Base-by-base conservation (phyloP, 768 basidiomycete genomes). In the Termitomyces bulborhizus region DNA sequence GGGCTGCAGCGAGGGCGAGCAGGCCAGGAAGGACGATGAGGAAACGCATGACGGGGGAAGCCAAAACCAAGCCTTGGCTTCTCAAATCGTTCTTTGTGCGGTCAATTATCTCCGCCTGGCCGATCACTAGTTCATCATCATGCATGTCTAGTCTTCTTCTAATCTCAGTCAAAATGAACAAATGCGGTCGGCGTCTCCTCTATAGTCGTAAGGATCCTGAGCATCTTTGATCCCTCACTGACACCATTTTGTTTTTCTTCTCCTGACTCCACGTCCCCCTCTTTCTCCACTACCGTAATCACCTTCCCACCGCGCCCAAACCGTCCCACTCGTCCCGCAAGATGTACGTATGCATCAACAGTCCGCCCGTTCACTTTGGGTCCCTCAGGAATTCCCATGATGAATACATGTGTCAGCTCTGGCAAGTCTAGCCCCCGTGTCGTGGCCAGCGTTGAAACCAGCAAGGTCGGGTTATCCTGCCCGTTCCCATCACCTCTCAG, bases 361-460 rank as follows among this genome's bases (percentile, higher is more conserved):
- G 71, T 68, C 60, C 65, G 65, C 31, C 73, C 76, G 46, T 63
- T 71, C 37, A 74, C 70, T 45, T 61, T 69, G 11, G 62, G 68
- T 31, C 73, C 77, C 56, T 79, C 77, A 6, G 81, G 78, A 3
- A 86, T 69, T 4, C 88, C 88, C 44, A 86, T 68, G 48, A 90
- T 71, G 66, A 92, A 90, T 18, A 91, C 88, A 64, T 90, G 89
- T 46, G 80, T 80, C 61, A 91, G 72, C 57, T 76, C 77, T 9
- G 83, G 84, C 50, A 91, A 68, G 70, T 92, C 88, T 47, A 92
- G 68, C 27, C 89, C 89, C 46, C 90, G 83, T 36, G 80, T 82
- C 18, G 84, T 84, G 16, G 87, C 85, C 24, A 81, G 70, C 0
- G 88, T 90, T 13, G 79, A 77, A 40, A 92, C 85, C 32, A 92